phyloP scores from a whole-genome alignment of 1,139 yeast genomes.

The Yarrowia galli region DNA sequence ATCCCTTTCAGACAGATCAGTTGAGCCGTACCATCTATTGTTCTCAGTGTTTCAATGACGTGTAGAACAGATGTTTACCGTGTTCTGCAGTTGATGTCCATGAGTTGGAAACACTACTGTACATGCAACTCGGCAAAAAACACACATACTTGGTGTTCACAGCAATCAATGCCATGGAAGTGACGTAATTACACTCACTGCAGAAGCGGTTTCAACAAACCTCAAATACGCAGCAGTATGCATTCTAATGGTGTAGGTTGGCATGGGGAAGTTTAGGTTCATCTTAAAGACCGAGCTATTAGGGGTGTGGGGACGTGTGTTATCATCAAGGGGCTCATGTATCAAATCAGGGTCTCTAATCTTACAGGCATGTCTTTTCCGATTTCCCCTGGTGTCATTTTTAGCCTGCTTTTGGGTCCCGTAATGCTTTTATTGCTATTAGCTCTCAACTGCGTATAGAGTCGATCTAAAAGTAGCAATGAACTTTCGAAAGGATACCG shows the following conservation, averaged over 20 bases:
- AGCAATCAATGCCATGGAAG: background rate
- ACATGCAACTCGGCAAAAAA: too few species aligned
- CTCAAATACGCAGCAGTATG: background rate
- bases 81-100: too few species aligned
- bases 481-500: too few species aligned
- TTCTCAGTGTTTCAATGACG: background rate
- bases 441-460: background rate
- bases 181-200: slow-evolving; percentile 8
- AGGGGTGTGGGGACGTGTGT: background rate
- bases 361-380: too few species aligned
- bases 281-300: background rate
- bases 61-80: too few species aligned
- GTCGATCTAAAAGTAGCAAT: slow-evolving; percentile 32
- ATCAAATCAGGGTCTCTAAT: background rate
- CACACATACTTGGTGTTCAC: too few species aligned
- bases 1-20: too few species aligned
- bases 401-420: background rate
- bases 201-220: background rate
- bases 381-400: background rate
- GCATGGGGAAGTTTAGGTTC: slow-evolving; percentile 6
- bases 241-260: slow-evolving; percentile 2
- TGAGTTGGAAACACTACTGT: too few species aligned
- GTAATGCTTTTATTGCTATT: background rate
- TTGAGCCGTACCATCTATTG: background rate
- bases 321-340: too few species aligned